Evolutionary conservation across 2,329 filamentous ascomycete species (phyloP), one percentile per base, ranked within the genome.

Genomic region (Boeremia exigua): DNA sequence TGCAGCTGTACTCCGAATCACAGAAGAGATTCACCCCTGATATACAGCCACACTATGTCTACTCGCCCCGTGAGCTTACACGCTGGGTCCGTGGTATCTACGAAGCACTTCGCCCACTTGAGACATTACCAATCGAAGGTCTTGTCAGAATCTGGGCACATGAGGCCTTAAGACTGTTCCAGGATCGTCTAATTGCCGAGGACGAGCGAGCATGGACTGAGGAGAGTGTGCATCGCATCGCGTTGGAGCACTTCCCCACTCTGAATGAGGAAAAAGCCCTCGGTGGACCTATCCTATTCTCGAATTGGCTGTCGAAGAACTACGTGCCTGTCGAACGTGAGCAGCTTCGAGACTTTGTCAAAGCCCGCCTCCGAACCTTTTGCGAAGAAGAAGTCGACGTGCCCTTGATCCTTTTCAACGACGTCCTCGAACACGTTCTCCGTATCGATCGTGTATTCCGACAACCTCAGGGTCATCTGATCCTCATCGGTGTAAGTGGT

Each of bases 321-420:
- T 99, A 99, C 71, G 87, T 98, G 10, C 95, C 95, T 6, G 95
- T 99, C 34, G 92, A 96, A 69, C 90, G 95, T 64, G 95, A 99
- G 72, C 90, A 96, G 69, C 83, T 99, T 33, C 88, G 96, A 66
- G 95, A 98, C 65, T 99, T 98, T 66, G 95, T 99, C 74, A 98
- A 97, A 79, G 95, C 95, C 47, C 88, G 95, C 71, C 85, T 99
- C 57, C 94, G 90, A 81, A 99, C 95, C 0, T 99, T 99, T 83
- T 99, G 95, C 72, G 96, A 99, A 73, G 95, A 99, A 81, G 96
- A 99, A 74, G 93, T 99, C 12, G 95, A 99, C 75, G 96, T 99
- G 47, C 95, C 96, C 32, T 85, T 99, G 45, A 96, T 99, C 61
- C 81, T 99, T n/a, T 99, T 99, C 82, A 98, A 99, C 73, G 95